Evolutionary conservation across 768 basidiomycete genomes (phyloP), one percentile per base, ranked within the genome.

Genomic region (Lentinula edodes): DNA sequence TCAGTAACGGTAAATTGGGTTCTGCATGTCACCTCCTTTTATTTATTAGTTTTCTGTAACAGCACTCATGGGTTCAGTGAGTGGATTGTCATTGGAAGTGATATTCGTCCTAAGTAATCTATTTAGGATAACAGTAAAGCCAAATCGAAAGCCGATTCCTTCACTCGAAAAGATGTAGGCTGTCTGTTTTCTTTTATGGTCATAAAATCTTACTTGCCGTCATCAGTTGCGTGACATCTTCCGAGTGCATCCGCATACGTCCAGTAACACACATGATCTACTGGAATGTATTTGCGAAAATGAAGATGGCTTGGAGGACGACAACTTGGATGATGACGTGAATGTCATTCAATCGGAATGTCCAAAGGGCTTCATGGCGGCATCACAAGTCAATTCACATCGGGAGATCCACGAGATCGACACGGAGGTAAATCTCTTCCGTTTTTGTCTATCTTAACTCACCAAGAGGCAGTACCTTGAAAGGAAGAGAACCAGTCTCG

Each of bases 181-280:
- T 48, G 9, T 7, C 18, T 12, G 9, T 23, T 35, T 36, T 62
- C 61, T 34, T 61, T 43, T 35, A 23, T 23, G 28, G 39, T 34
- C 58, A 62, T 28, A 1, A 8, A 28, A 16, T 12, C 43, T 57
- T 35, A 62, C 56, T 15, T 62, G 42, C 36, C 32, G 15, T 64
- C 39, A 53, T 20, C 69, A 98, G 91, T 83, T 98, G 46, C 88
- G 88, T 41, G 93, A 95, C 71, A 91, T 98, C 65, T 98, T 98
- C 74, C 88, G 86, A n/a, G 79, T 97, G 48, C 86, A 95, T 73
- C 76, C 80, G 0, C 77, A 86, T 59, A 95, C 93, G 0, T 75
- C 79, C 7, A 95, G 93, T 75, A 90, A 95, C 63, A 98, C 95
- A 1, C 96, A 98, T 67, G 96, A 98, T 65, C 80, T 98, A 16